A percentile compares a stretch with the other conserved stretches of the same genome.
These are phyloP conservation scores for Penicillium lagena DNA, from an alignment of 495 filamentous ascomycete genomes.

Conservation along the genomic window DNA sequence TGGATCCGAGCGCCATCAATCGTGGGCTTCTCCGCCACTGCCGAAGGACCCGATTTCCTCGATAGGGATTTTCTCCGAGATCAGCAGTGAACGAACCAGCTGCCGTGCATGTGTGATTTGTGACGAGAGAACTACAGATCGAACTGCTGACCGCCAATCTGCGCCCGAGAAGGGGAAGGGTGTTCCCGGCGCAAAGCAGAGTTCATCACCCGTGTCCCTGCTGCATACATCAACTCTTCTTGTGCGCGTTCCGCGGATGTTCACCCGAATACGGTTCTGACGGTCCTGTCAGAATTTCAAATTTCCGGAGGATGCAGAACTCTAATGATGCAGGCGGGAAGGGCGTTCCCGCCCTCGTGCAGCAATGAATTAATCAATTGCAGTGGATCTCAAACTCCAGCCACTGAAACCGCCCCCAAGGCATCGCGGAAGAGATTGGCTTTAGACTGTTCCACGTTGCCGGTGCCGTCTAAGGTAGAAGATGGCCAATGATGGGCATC, in stretches of 20 bases:
- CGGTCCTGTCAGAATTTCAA: background rate
- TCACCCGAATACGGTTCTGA: background rate
- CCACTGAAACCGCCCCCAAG: too few relatives aligned
- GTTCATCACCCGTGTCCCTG: conserved; percentile 4
- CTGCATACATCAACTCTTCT: background rate
- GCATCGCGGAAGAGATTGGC: background rate
- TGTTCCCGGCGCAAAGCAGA: background rate
- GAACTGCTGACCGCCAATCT: conserved; percentile 1
- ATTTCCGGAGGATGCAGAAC: background rate
- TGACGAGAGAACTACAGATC: background rate
- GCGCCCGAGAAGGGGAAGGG: background rate
- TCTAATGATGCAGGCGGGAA: background rate
- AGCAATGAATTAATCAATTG: background rate
- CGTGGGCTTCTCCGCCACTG: conserved; percentile 1
- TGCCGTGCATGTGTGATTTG: background rate
- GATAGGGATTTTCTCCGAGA: conserved; percentile 2
- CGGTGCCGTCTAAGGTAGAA: background rate
- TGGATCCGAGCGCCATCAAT: background rate
- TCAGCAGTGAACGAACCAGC: background rate
- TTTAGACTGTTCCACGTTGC: conserved; percentile 4
- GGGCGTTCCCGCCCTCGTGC: conserved; percentile 8
- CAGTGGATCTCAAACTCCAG: background rate
- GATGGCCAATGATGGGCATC: background rate
- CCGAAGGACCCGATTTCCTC: background rate
- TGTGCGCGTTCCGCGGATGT: background rate